These are phyloP conservation scores for Xylaria sp. DNA, from an alignment of 2,329 filamentous ascomycete species.

Conservation along the genomic window DNA sequence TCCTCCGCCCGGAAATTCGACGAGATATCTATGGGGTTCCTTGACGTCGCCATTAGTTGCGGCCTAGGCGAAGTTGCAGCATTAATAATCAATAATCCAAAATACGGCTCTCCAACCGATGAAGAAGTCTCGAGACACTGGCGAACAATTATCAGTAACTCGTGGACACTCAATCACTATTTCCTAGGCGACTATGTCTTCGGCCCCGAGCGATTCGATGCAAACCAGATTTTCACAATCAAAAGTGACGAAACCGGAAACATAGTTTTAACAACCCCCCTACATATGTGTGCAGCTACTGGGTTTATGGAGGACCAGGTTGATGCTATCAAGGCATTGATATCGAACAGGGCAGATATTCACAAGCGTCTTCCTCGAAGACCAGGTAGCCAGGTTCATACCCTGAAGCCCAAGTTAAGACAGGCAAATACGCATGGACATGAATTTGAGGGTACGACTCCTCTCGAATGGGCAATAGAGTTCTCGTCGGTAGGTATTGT, in stretches of 20 bases:
- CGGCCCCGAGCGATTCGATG: not conserved
- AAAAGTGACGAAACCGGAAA: not conserved
- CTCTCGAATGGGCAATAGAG: conserved; percentile 41
- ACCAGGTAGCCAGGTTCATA: not conserved
- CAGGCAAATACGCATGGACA: not conserved
- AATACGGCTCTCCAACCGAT: conserved; percentile 28
- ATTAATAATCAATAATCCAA: conserved; percentile 26
- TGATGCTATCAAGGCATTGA: not conserved
- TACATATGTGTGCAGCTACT: conserved; percentile 12
- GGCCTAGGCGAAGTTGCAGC: conserved; percentile 1
- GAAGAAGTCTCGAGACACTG: conserved; percentile 35
- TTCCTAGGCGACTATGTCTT: conserved; percentile 13
- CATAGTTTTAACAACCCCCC: conserved; percentile 9
- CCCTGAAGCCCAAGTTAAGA: not conserved
- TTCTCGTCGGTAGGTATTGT: conserved; percentile 22
- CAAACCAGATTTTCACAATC: conserved; percentile 7
- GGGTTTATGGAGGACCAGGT: not conserved
- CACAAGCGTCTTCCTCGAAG: conserved; percentile 27
- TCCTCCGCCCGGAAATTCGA: not conserved
- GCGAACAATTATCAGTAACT: conserved; percentile 9
- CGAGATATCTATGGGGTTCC: conserved; percentile 13
- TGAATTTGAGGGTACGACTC: conserved; percentile 35
- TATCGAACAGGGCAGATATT: conserved; percentile 21
- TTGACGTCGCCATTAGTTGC: conserved; percentile 34
- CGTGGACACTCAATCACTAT: not conserved